Base-by-base conservation (phyloP, 176 grass and related monocot genomes). In the Musa acuminata region DNA sequence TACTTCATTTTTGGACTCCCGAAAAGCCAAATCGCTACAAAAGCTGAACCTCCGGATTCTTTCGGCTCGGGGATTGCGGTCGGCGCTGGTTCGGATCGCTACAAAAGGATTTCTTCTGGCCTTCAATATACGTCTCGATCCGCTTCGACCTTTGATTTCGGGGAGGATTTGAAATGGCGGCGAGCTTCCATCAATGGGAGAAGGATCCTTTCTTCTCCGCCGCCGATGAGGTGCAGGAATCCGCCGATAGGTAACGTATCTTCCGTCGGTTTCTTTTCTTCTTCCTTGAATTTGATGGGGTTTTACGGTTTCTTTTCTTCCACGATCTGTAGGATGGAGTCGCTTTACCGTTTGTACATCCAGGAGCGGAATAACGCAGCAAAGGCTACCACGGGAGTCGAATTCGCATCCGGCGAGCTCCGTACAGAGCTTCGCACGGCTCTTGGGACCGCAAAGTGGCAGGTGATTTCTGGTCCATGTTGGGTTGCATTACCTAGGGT, bases 391-490 rank as follows among this genome's bases (percentile, higher is more conserved):
- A 29, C 12, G 8, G 24, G 49, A 52, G 64, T 12, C 2, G 84
- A 74, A 62, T 74, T 71, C 52, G 43, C 51, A 49, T 59, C 70
- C 35, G 62, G 7, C 48, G 87, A 85, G 81, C 72, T 90, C 23
- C 82, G 75, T 19, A 84, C 85, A 53, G 89, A 88, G 76, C 87
- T 92, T 48, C 87, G 86, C 62, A 90, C 87, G 23, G 75, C 87
- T 53, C 83, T 90, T 23, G 81, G 87, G 35, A 92, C 85, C 67
- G 87, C 89, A 68, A 96, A 96, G 83, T 92, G 67, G 67, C 67
- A 69, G 67, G 67, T 49, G 35, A 76, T 49, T 16, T 24, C 57
- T 13, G 55, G 55, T 50, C 25, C 5, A 73, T 54, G 23, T 54
- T 11, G 11, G 48, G 19, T 54, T 54, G 11, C 17, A 23, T 73